A percentile compares a stretch with the other conserved stretches of the same genome.
Evolutionary conservation across 176 grass and related monocot genomes (phyloP).

Genomic region (Eremochloa ophiuroides): DNA sequence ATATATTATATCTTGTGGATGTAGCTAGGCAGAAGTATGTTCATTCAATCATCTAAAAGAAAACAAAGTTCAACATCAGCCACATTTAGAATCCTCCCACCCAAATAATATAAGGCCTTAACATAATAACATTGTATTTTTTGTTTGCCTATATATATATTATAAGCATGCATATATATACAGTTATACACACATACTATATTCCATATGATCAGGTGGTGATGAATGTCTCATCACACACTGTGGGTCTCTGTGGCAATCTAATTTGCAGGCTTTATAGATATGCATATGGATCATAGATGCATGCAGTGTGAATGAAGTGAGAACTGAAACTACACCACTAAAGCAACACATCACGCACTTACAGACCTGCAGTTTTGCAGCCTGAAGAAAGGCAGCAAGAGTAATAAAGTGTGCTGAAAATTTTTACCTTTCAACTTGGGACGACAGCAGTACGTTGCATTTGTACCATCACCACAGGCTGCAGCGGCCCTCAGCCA

Average conservation of each 20-base stretch:
- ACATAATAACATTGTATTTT: neutral
- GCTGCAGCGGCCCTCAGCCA: neutral
- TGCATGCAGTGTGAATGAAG: neutral
- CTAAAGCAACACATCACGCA: neutral
- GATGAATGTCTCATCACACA: neutral
- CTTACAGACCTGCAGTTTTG: neutral
- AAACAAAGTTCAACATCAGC: neutral
- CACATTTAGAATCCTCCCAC: neutral
- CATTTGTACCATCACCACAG: slow-evolving; percentile 13
- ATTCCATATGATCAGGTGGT: neutral
- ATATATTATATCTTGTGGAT: neutral
- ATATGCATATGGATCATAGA: neutral
- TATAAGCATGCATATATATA: neutral
- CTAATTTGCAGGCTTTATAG: neutral
- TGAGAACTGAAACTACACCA: neutral
- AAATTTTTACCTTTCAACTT: neutral
- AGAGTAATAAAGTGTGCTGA: neutral
- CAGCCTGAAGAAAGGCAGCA: neutral
- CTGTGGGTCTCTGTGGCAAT: neutral
- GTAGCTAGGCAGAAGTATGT: neutral
- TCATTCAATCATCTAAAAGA: neutral
- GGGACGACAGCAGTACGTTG: slow-evolving; percentile 10
- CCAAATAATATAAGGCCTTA: neutral
- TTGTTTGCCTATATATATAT: neutral
- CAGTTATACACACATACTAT: neutral